These are phyloP conservation scores for Fusarium virguliforme DNA, from an alignment of 2,329 filamentous ascomycete species.

Conservation along the genomic window DNA sequence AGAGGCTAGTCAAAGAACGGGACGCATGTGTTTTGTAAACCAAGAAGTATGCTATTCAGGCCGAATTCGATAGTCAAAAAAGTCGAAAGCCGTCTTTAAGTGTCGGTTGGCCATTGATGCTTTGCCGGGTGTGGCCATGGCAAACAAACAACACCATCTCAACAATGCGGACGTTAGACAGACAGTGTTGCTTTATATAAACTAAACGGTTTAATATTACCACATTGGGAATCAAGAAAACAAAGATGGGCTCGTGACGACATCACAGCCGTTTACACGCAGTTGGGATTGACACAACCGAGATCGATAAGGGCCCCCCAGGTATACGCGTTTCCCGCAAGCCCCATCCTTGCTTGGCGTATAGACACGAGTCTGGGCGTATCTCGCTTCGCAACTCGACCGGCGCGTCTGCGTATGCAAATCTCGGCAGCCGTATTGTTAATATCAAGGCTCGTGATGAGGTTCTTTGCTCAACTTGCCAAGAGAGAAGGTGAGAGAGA, in stretches of 20 bases:
- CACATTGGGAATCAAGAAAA: background rate
- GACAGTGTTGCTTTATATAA: background rate
- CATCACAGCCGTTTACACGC: background rate
- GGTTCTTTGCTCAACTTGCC: background rate
- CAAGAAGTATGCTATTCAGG: background rate
- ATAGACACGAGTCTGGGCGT: conserved; percentile 1
- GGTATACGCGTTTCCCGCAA: conserved; percentile 3
- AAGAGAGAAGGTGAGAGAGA: background rate
- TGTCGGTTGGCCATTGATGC: background rate
- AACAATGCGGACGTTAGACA: background rate
- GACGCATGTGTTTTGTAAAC: background rate
- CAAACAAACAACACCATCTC: background rate
- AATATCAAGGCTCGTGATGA: background rate
- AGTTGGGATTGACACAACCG: conserved; percentile 1
- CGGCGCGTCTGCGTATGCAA: conserved; percentile 5
- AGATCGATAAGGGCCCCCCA: background rate
- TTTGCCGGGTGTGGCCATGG: background rate
- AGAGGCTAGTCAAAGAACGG: background rate
- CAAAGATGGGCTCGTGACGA: background rate
- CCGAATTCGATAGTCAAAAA: background rate
- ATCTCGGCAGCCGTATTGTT: conserved; percentile 9
- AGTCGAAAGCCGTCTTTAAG: background rate
- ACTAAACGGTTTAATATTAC: background rate
- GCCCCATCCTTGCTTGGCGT: conserved; percentile 2
- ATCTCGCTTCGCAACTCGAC: conserved; percentile 10